A percentile compares a stretch with the other conserved stretches of the same genome.
phyloP scores from a whole-genome alignment of 2,329 filamentous ascomycete species.

The Pseudofabraea citricarpa region DNA sequence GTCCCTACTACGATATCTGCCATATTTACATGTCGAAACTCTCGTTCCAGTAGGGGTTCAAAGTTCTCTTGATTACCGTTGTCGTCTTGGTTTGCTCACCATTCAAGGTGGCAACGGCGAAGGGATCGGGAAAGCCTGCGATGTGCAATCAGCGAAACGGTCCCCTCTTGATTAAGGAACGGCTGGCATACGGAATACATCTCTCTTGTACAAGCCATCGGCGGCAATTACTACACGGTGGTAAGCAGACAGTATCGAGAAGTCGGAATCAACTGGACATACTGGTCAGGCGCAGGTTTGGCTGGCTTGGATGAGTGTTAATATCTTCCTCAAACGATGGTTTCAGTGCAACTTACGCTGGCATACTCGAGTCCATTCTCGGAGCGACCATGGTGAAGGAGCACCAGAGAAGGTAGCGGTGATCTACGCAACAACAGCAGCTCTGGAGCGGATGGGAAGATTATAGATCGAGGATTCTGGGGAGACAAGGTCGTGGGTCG shows the following conservation, averaged over 20 bases:
- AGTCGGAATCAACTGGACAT: slow-evolving; percentile 29
- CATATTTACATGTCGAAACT: slow-evolving; percentile 82
- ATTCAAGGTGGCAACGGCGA: slow-evolving; percentile 93
- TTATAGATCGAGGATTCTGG: background rate
- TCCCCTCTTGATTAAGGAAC: slow-evolving; percentile 4
- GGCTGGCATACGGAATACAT: slow-evolving; percentile 93
- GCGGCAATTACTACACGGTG: slow-evolving; percentile 80
- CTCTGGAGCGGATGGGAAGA: no score
- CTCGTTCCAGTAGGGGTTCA: slow-evolving; percentile 99
- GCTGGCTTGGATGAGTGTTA: slow-evolving; percentile 49
- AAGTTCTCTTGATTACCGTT: slow-evolving; percentile 89
- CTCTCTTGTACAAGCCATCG: slow-evolving; percentile 96
- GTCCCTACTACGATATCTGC: background rate
- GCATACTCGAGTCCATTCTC: slow-evolving; percentile 55
- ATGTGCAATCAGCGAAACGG: slow-evolving; percentile 12
- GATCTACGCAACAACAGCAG: no score
- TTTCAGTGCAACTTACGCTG: slow-evolving; percentile 47
- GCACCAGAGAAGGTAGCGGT: slow-evolving; percentile 25
- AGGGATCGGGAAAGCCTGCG: slow-evolving; percentile 92
- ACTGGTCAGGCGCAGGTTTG: slow-evolving; percentile 94
- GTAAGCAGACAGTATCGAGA: slow-evolving; percentile 31
- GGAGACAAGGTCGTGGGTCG: slow-evolving; percentile 1
- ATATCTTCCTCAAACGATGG: slow-evolving; percentile 8
- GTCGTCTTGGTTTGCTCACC: slow-evolving; percentile 99
- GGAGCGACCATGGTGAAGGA: slow-evolving; percentile 36